Conservation (phyloP, 768 basidiomycete species). For the Phaffia tasmanica region DNA sequence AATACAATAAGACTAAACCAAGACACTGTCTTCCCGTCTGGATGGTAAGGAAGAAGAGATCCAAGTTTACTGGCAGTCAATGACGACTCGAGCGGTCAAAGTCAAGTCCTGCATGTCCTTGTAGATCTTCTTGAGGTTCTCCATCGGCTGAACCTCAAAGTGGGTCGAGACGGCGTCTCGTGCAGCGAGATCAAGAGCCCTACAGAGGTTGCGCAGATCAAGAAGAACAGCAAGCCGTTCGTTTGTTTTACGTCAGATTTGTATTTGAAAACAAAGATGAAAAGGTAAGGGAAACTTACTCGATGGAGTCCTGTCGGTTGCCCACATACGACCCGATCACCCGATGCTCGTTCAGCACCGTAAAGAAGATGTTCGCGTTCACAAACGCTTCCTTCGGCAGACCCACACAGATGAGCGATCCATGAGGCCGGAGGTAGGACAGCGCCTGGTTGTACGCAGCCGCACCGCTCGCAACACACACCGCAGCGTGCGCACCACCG, state of each 20-base stretch:
- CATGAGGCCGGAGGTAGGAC: conserved; percentile 63
- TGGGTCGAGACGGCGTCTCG: no score
- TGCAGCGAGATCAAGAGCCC: conserved; percentile 8
- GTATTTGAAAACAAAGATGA: conserved; percentile 50
- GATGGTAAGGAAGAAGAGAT: no score
- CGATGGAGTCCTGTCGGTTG: conserved; percentile 63
- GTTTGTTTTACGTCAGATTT: conserved; percentile 50
- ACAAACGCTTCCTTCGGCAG: conserved; percentile 16
- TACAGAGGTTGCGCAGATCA: no score
- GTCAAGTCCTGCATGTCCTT: conserved; percentile 34
- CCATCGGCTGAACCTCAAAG: conserved; percentile 44
- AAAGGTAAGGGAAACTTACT: conserved; percentile 38
- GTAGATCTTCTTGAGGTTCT: conserved; percentile 42
- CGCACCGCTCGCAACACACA: conserved; percentile 38
- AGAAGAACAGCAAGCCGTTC: no score
- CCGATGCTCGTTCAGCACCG: conserved; percentile 37
- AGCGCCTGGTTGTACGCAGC: conserved; percentile 42
- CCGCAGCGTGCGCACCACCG: conserved; percentile 61
- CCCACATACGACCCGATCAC: conserved; percentile 41
- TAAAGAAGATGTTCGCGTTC: conserved; percentile 31
- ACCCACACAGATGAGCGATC: conserved; percentile 40
- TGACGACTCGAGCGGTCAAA: conserved; percentile 42
- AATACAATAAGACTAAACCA: no score
- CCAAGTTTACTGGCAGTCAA: conserved; percentile 23
- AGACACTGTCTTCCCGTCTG: no score